phyloP scores from a whole-genome alignment of 805 yeast genomes.

The Candida tibetensis region DNA sequence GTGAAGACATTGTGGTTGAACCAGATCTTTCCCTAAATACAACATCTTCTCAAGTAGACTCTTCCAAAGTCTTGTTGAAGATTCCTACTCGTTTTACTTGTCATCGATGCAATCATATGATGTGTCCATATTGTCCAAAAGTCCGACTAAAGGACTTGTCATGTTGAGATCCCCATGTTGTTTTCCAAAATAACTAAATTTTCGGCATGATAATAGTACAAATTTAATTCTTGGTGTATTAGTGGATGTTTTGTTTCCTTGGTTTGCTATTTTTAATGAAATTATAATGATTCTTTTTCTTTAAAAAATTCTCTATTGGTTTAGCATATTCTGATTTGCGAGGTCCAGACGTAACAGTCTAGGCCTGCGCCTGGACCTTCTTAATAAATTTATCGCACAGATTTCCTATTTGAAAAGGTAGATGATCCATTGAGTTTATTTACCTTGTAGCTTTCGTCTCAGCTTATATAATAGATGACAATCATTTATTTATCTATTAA shows the following conservation, averaged over 20 bases:
- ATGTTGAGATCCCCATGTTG: too few relatives aligned
- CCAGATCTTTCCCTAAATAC: background rate
- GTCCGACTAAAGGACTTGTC: constrained; percentile 30
- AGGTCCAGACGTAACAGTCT: background rate
- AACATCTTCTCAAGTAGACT: background rate
- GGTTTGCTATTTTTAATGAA: background rate
- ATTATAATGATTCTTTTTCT: background rate
- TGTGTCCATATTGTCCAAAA: constrained; percentile 42
- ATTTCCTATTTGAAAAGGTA: too few relatives aligned
- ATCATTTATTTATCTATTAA: too few relatives aligned
- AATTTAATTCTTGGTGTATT: background rate
- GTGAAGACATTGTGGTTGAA: background rate
- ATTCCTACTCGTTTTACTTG: constrained; percentile 36
- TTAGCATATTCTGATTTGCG: too few relatives aligned
- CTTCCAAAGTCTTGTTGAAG: constrained; percentile 19
- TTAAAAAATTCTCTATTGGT: too few relatives aligned
- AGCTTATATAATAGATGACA: too few relatives aligned
- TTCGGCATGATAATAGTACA: too few relatives aligned
- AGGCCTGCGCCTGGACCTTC: background rate
- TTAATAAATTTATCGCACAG: too few relatives aligned
- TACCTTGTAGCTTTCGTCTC: too few relatives aligned
- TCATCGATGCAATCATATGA: constrained; percentile 39
- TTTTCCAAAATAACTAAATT: too few relatives aligned
- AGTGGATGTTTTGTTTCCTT: background rate
- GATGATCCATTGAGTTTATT: too few relatives aligned